Evolutionary conservation across 164 flowering plant genomes (phyloP).

Genomic region (Dillenia turbinata): DNA sequence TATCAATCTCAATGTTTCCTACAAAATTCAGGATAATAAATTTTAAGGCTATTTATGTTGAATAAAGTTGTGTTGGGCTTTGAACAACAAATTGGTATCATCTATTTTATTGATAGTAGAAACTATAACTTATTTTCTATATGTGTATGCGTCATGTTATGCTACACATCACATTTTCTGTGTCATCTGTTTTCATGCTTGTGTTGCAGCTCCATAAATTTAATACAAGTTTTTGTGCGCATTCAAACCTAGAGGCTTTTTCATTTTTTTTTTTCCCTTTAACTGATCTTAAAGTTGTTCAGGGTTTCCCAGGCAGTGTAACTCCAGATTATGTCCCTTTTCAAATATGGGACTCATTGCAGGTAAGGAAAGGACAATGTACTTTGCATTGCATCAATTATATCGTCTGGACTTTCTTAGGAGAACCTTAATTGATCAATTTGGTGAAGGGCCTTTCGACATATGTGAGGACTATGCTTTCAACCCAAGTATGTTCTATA

Average conservation of each 20-base stretch:
- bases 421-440: background rate
- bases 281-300: slow-evolving; percentile 17
- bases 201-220: background rate
- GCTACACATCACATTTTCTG: too few species aligned
- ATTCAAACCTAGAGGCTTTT: background rate
- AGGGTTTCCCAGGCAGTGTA: slow-evolving; percentile 96
- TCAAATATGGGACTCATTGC: slow-evolving; percentile 93
- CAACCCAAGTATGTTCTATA: slow-evolving; percentile 68
- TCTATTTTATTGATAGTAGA: too few species aligned
- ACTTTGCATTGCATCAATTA: too few species aligned
- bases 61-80: too few species aligned
- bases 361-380: slow-evolving; percentile 36
- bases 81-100: too few species aligned
- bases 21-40: too few species aligned
- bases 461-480: slow-evolving; percentile 87
- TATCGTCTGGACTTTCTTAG: background rate
- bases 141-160: too few species aligned
- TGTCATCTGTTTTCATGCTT: background rate
- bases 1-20: too few species aligned
- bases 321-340: slow-evolving; percentile 91
- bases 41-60: too few species aligned
- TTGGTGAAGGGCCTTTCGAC: slow-evolving; percentile 84
- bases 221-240: background rate
- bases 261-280: background rate
- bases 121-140: too few species aligned